Base-by-base conservation (phyloP, 2,329 filamentous ascomycete genomes). In the Aspergillus chevalieri region DNA sequence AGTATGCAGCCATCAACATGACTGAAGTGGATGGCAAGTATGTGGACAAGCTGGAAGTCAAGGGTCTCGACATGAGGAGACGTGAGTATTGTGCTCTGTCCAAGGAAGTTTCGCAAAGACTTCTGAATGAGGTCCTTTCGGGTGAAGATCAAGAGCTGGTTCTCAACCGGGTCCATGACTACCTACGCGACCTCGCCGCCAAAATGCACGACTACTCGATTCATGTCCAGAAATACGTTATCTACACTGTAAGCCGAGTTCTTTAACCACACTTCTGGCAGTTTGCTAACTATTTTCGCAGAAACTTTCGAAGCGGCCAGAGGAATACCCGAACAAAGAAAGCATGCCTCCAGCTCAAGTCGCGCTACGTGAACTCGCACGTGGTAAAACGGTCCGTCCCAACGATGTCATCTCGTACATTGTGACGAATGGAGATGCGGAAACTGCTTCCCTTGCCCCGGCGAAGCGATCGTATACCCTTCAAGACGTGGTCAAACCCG, bases 271-370 rank as follows among this genome's bases (percentile, higher is more conserved):
- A 2, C 17, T 19, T 19, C 3, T 4, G 42, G 14, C 17, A 15
- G 10, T 6, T 4, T 36, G 38, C 61, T 65, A 53, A 67, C 47
- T 43, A 2, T 43, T 36, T 42, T 14, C 26, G 44, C 49, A 77
- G 75, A 94, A 97, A 77, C 87, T 98, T 49, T 93, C 93, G 58
- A 98, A 98, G 68, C 82, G 85, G 30, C 93, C 93, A 2, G 85
- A 86, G 55, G 91, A 97, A 55, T 98, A 98, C 62, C 92, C 92
- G 47, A 95, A 96, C 65, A 87, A 85, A 47, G 89, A 92, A 66
- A 87, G 84, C 38, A 97, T 98, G 93, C 93, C 93, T 3, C 92
- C 95, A 50, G 92, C 95, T 1, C 93, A 98, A 67, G 93, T 98
- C 6, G 93, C 93, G 6, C 79, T 97, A 19, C 86, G 90, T 38